Base-by-base conservation (phyloP, 106 monocot genomes). In the Dioscorea dumetorum region DNA sequence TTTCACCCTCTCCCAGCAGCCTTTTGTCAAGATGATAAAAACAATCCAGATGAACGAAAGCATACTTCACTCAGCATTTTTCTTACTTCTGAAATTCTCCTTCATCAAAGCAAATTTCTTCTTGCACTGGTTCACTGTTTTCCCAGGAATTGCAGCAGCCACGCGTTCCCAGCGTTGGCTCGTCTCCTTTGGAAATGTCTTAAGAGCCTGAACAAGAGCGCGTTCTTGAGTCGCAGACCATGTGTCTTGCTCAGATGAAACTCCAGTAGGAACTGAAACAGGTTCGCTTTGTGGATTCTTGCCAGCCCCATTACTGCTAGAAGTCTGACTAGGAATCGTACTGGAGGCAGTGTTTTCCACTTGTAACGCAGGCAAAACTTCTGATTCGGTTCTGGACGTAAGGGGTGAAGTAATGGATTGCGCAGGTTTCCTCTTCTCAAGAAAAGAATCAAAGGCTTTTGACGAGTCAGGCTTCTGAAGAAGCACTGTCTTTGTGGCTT, bases 401-500 rank as follows among this genome's bases (percentile, higher is more conserved):
- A 95, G 91, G 49, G 94, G 94, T 19, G 94, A 95, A 19, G 79
- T 18, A 50, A 95, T 91, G 21, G 84, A 22, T 18, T 24, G 83
- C 22, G 73, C 83, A 21, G 91, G 85, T 69, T 95, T 95, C 58
- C 94, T 84, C 68, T 85, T 91, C 77, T 95, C 94, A 22, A 95
- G 91, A 33, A 95, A 95, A 17, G 83, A 91, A 60, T 88, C 94
- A 17, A 95, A 95, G 60, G 94, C 88, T 69, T 95, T 95, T 8
- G 80, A 33, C 6, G 90, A 80, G 66, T 91, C 91, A 18, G 94
- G 94, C 69, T 95, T 95, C 79, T 85, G 85, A 48, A 95, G 81
- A 24, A 95, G 91, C 31, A 95, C 88, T 2, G 91, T 95, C 72
- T 95, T 95, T 8, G 94, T 91, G 21, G 94, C 94, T 60, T 88